Evolutionary conservation across 2,329 filamentous ascomycete species (phyloP).

Genomic region (Lomentospora prolificans): DNA sequence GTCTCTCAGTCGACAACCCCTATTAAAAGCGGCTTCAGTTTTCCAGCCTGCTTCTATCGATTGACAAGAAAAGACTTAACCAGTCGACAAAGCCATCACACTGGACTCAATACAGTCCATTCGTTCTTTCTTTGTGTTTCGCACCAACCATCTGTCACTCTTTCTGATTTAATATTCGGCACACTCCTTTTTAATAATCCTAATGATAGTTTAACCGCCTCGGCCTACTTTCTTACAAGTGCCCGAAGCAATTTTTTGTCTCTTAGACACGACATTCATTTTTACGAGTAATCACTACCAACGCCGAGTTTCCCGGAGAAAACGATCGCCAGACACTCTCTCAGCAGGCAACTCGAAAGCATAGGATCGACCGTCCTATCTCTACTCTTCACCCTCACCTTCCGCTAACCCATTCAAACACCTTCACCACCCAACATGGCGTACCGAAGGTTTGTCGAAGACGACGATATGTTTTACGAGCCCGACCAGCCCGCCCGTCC

Average conservation of each 20-base stretch:
- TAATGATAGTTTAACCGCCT: conserved; percentile 14
- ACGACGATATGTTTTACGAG: conserved; percentile 44
- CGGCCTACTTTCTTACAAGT: conserved; percentile 10
- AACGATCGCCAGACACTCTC: conserved; percentile 34
- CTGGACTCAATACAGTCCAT: conserved; percentile 32
- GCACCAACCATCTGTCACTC: conserved; percentile 46
- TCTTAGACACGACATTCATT: conserved; percentile 27
- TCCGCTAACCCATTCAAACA: conserved; percentile 11
- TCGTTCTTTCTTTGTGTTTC: conserved; percentile 29
- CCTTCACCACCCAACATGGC: conserved; percentile 31
- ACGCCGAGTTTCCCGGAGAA: conserved; percentile 43
- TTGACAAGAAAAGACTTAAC: background rate
- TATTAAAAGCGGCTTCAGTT: conserved; percentile 26
- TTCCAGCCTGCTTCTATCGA: background rate
- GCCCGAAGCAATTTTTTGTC: conserved; percentile 10
- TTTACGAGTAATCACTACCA: conserved; percentile 25
- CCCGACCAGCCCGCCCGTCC: conserved; percentile 37
- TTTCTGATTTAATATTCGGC: conserved; percentile 30
- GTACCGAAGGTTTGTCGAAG: conserved; percentile 24
- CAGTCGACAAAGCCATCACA: background rate
- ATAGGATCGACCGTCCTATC: conserved; percentile 17
- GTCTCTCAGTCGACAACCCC: conserved; percentile 32
- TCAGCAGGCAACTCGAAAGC: conserved; percentile 15
- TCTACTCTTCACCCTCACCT: conserved; percentile 1
- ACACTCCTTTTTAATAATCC: conserved; percentile 16